Conservation (phyloP, 2,329 filamentous ascomycete species). For the Tricladium varicosporioides region DNA sequence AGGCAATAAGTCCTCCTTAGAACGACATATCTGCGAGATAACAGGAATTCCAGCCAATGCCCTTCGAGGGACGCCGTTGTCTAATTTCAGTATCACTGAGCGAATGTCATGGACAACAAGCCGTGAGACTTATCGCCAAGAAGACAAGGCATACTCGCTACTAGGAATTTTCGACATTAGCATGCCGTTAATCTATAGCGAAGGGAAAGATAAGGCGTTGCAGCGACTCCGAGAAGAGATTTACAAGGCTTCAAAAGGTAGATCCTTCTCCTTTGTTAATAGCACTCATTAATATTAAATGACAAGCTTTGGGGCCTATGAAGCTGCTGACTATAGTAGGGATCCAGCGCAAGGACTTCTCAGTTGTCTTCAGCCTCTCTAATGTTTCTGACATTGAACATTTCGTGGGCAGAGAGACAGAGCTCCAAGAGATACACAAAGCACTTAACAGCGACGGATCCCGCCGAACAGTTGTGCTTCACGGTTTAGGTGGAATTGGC, state of each 20-base stretch:
- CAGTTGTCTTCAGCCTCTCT: constrained; percentile 11
- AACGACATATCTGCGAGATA: constrained; percentile 12
- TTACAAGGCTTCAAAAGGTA: constrained; percentile 10
- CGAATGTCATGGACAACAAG: constrained; percentile 42
- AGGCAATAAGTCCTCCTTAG: constrained; percentile 15
- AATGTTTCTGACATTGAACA: constrained; percentile 18
- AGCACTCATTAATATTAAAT: no score
- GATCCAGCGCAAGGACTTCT: constrained; percentile 13
- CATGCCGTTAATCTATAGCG: constrained; percentile 42
- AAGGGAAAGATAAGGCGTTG: constrained; percentile 20
- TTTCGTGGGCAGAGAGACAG: constrained; percentile 23
- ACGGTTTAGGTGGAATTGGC: constrained; percentile 45
- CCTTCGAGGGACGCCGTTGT: constrained; percentile 29
- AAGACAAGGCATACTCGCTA: no score
- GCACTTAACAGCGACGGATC: constrained; percentile 13
- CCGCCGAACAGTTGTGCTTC: constrained; percentile 31
- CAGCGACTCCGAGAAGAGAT: constrained; percentile 9
- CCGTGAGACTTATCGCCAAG: constrained; percentile 41
- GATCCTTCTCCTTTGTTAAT: constrained; percentile 7
- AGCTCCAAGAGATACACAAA: constrained; percentile 23
- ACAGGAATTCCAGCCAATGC: constrained; percentile 16
- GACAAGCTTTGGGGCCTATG: constrained; percentile 1
- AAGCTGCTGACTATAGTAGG: constrained; percentile 8
- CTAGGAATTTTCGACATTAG: constrained; percentile 43
- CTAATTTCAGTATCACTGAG: constrained; percentile 35